Conservation (phyloP, 2,329 filamentous ascomycete genomes). For the Cordyceps javanica region DNA sequence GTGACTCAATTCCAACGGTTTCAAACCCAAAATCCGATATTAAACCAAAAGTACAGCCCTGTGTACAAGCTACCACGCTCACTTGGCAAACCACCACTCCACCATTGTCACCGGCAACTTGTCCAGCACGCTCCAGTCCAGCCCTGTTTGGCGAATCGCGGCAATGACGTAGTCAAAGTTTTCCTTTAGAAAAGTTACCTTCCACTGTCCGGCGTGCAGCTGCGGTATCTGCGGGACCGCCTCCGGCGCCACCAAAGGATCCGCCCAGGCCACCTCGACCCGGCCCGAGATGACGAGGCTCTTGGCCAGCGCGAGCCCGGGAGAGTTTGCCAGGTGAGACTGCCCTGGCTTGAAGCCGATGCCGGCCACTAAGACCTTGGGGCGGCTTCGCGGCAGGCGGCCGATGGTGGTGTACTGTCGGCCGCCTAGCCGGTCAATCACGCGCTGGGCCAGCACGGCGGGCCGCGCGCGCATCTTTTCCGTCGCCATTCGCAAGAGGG, state of each 20-base stretch:
- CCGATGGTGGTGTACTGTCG: no score
- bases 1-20: no score
- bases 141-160: slow-evolving; percentile 34
- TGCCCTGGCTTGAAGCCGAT: slow-evolving; percentile 47
- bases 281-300: slow-evolving; percentile 29
- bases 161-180: slow-evolving; percentile 39
- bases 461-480: slow-evolving; percentile 39
- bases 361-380: slow-evolving; percentile 37
- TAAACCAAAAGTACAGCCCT: no score
- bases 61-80: no score
- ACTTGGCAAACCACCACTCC: slow-evolving; percentile 5
- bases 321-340: slow-evolving; percentile 40
- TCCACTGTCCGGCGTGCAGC: slow-evolving; percentile 31
- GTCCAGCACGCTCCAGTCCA: slow-evolving; percentile 35
- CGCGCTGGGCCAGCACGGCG: slow-evolving; percentile 29
- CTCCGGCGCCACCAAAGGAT: slow-evolving; percentile 37
- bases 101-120: slow-evolving; percentile 18
- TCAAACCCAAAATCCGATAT: no score
- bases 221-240: slow-evolving; percentile 34
- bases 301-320: slow-evolving; percentile 37
- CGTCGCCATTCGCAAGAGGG: slow-evolving; percentile 38
- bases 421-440: slow-evolving; percentile 20
- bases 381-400: slow-evolving; percentile 8
- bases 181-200: slow-evolving; percentile 25
- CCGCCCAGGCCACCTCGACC: slow-evolving; percentile 38